These are phyloP conservation scores for Bombardia bombarda DNA, from an alignment of 495 filamentous ascomycete species.

Conservation along the genomic window DNA sequence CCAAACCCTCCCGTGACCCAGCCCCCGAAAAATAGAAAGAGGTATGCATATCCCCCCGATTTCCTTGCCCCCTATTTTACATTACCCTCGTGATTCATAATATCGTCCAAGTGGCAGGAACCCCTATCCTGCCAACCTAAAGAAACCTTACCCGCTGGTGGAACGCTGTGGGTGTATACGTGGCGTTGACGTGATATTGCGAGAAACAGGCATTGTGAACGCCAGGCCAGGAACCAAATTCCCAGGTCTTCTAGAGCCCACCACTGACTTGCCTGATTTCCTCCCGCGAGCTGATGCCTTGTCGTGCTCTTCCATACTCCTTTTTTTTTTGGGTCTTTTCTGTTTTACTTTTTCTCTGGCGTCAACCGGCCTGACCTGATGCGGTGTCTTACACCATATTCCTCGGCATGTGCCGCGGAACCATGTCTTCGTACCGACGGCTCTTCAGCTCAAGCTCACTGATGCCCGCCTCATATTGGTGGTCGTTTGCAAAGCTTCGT, in stretches of 20 bases:
- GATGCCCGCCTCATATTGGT: slow-evolving; percentile 18
- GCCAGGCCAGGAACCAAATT: too few species aligned
- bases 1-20: too few species aligned
- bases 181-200: too few species aligned
- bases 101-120: slow-evolving; percentile 8
- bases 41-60: not conserved
- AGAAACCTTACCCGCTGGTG: too few species aligned
- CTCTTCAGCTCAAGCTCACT: slow-evolving; percentile 33
- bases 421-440: slow-evolving; percentile 40
- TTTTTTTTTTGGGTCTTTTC: not conserved
- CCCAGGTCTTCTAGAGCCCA: too few species aligned
- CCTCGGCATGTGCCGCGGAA: slow-evolving; percentile 31
- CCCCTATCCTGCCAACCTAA: too few species aligned
- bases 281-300: too few species aligned
- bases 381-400: slow-evolving; percentile 31
- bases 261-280: too few species aligned
- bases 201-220: too few species aligned
- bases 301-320: too few species aligned
- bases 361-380: not conserved
- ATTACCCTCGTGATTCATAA: slow-evolving; percentile 4
- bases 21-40: not conserved
- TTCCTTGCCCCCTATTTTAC: not conserved
- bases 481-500: slow-evolving; percentile 24
- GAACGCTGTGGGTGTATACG: too few species aligned
- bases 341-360: not conserved